phyloP scores from a whole-genome alignment of 805 yeast species.

The Candida stauntonica region DNA sequence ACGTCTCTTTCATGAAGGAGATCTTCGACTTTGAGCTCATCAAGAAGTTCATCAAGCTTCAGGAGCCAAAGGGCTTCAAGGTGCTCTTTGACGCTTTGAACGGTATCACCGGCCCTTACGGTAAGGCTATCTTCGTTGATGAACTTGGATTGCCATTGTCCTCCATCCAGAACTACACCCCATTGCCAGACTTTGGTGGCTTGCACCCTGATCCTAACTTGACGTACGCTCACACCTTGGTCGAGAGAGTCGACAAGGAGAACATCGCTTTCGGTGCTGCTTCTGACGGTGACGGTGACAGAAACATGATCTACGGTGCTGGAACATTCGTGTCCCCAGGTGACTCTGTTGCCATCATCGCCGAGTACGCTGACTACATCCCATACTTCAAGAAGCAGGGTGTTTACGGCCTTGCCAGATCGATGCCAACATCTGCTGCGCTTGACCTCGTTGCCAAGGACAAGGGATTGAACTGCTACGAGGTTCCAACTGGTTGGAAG shows the following conservation, averaged over 20 bases:
- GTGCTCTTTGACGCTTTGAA: constrained; percentile 85
- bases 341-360: constrained; percentile 95
- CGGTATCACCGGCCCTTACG: constrained; percentile 98
- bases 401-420: constrained; percentile 88
- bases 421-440: constrained; percentile 97
- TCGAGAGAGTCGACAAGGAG: constrained; percentile 76
- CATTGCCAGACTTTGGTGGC: constrained; percentile 93
- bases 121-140: constrained; percentile 73
- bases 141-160: constrained; percentile 73
- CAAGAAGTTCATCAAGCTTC: constrained; percentile 55
- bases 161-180: constrained; percentile 73
- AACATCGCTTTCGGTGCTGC: constrained; percentile 94
- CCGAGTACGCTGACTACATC: constrained; percentile 84
- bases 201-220: constrained; percentile 97
- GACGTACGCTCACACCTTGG: constrained; percentile 88
- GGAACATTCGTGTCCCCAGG: constrained; percentile 96
- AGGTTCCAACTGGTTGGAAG: constrained; percentile 99
- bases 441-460: constrained; percentile 83
- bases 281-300: constrained; percentile 98
- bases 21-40: constrained; percentile 88
- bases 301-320: constrained; percentile 97
- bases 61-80: constrained; percentile 49
- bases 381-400: constrained; percentile 91
- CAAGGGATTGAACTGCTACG: constrained; percentile 73
- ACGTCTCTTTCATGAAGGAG: constrained; percentile 70